Evolutionary conservation across 2,329 filamentous ascomycete genomes (phyloP).

Genomic region (Cercospora berteroae): DNA sequence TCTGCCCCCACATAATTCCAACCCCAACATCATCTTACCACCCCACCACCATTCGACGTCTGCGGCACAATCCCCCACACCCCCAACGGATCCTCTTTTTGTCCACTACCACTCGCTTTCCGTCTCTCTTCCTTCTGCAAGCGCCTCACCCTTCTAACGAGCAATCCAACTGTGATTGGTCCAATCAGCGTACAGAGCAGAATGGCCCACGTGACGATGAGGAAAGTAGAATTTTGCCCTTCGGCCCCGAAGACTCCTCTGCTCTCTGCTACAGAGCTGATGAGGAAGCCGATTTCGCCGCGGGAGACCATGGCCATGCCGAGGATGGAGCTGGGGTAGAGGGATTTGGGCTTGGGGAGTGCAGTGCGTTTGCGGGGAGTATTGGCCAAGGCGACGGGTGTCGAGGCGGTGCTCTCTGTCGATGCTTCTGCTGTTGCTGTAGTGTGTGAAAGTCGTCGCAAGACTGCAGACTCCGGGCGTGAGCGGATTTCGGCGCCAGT

Average conservation of each 20-base stretch:
- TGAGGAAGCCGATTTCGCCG: conserved; percentile 78
- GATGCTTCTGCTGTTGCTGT: neutral
- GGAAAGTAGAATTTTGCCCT: conserved; percentile 46
- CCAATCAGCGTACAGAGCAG: conserved; percentile 57
- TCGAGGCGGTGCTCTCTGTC: neutral
- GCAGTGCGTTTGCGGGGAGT: conserved; percentile 3
- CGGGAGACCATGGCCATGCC: conserved; percentile 70
- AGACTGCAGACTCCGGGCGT: neutral
- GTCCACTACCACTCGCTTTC: neutral
- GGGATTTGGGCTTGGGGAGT: conserved; percentile 54
- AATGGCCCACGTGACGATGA: conserved; percentile 56
- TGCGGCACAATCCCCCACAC: neutral
- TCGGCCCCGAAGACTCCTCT: conserved; percentile 47
- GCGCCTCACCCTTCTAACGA: conserved; percentile 48
- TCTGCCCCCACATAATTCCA: neutral
- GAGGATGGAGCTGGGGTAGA: conserved; percentile 66
- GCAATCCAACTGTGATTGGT: conserved; percentile 52
- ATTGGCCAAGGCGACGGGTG: neutral
- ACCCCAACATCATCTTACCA: neutral
- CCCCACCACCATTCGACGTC: neutral
- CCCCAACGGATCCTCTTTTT: conserved; percentile 22
- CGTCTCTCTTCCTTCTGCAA: conserved; percentile 34
- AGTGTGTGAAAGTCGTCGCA: neutral
- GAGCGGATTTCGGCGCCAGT: neutral
- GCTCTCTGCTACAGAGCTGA: conserved; percentile 65